Evolutionary conservation across 306 rosid genomes (phyloP), one percentile per base, ranked within the genome.

Genomic region (Sechiopsis laciniata): DNA sequence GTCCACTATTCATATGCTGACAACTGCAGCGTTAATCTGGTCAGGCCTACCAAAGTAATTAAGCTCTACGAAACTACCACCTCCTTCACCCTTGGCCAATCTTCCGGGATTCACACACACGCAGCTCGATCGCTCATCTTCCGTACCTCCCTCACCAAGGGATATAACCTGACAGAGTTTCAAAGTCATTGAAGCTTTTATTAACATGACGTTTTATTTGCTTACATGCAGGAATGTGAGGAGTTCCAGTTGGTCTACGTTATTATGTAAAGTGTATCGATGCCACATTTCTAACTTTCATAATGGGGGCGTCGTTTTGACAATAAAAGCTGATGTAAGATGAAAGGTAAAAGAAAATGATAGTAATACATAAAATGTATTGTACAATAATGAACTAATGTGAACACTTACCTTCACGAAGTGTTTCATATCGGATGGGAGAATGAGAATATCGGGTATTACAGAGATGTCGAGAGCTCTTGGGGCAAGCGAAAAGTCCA

Each of bases 31-130:
- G 48, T 58, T 86, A 40, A 78, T 76, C 55, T 66, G 83, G 76
- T 88, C 88, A 0, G 91, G 84, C 62, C 77, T 83, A 4, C 92
- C 90, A 58, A 80, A 54, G 77, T 83, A 94, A 59, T 85, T 82
- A 37, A 94, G 91, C 87, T 87, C 97, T 0, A 82, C 92, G 56
- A 94, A 94, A 78, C 96, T 94, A 63, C 97, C 99, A 21, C 96
- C 97, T 73, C 99, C 96, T 86, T 89, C 98, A 67, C 97, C 99
- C 84, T 91, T 91, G 71, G 92, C 82, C 12, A 91, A 80, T 84
- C 97, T 89, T 82, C 97, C 99, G 0, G 97, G 99, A 81, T 94
- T 94, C 58, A 94, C 79, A 56, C 92, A 91, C 65, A 91, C 70
- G 80, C 96, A 91, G 72, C 82, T 90, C 63, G 15, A 67, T 73